Evolutionary conservation across 805 yeast genomes (phyloP).

Genomic region (Saccharomycopsis selenospora): DNA sequence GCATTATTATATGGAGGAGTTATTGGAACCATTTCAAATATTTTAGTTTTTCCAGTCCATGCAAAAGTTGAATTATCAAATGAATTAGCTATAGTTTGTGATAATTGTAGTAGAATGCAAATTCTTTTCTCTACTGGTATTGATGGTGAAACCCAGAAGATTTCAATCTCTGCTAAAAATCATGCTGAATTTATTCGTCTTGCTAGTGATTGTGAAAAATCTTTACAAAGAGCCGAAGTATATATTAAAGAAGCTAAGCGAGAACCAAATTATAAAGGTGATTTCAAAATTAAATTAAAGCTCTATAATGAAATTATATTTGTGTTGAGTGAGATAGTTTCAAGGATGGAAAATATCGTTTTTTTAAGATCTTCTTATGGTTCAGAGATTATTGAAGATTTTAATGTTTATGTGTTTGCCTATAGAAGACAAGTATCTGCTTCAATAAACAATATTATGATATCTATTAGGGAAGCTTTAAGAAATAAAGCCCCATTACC

Average conservation of each 20-base stretch:
- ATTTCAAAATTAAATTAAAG: slow-evolving; percentile 33
- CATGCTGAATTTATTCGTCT: slow-evolving; percentile 29
- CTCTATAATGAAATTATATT: slow-evolving; percentile 39
- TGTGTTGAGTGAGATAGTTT: slow-evolving; percentile 39
- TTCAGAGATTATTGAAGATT: slow-evolving; percentile 39
- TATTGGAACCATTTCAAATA: slow-evolving; percentile 39
- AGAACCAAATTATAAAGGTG: slow-evolving; percentile 45
- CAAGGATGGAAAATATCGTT: slow-evolving; percentile 40
- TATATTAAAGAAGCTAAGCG: slow-evolving; percentile 35
- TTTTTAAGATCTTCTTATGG: slow-evolving; percentile 38
- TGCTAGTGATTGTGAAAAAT: slow-evolving; percentile 33
- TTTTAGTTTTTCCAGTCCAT: slow-evolving; percentile 39
- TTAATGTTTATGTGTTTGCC: slow-evolving; percentile 33
- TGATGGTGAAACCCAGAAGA: slow-evolving; percentile 30
- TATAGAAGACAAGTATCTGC: slow-evolving; percentile 41
- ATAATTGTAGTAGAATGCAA: slow-evolving; percentile 34
- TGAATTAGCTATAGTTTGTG: slow-evolving; percentile 36
- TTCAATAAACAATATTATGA: slow-evolving; percentile 32
- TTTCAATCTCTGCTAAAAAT: slow-evolving; percentile 27
- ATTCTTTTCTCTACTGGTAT: slow-evolving; percentile 35
- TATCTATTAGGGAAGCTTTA: slow-evolving; percentile 40
- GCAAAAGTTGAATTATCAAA: slow-evolving; percentile 39
- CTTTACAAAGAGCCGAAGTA: slow-evolving; percentile 35
- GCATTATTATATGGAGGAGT: slow-evolving; percentile 46
- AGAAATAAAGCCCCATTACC: slow-evolving; percentile 41